These are phyloP conservation scores for Rhodosporidiobolus sp. DNA, from an alignment of 768 basidiomycete species.

Conservation along the genomic window DNA sequence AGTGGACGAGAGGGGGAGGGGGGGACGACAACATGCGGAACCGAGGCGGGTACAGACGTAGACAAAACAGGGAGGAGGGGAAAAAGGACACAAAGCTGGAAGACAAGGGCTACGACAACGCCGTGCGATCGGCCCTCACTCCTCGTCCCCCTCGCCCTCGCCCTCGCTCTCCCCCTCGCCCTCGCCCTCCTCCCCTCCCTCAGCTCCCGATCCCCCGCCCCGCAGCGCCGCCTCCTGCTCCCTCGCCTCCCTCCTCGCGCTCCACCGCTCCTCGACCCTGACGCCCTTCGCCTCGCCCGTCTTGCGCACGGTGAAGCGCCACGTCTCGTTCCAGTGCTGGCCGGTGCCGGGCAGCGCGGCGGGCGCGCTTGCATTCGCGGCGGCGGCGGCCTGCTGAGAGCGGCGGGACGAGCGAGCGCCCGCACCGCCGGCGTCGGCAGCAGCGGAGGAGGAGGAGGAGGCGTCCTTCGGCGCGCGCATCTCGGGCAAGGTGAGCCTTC, in stretches of 20 bases:
- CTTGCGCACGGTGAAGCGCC: constrained; percentile 34
- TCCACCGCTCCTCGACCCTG: constrained; percentile 17
- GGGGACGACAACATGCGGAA: no score
- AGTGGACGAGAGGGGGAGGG: no score
- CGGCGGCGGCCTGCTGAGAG: neutral
- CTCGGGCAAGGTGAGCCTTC: constrained; percentile 28
- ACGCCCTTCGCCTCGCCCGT: constrained; percentile 36
- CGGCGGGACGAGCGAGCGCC: neutral
- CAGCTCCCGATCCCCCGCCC: neutral
- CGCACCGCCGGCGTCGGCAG: neutral
- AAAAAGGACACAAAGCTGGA: no score
- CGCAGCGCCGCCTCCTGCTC: neutral
- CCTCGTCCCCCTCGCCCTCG: neutral
- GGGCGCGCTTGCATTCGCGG: neutral
- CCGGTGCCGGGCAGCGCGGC: neutral
- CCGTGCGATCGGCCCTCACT: neutral
- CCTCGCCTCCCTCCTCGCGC: neutral
- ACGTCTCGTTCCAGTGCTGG: constrained; percentile 27
- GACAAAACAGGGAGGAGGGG: no score
- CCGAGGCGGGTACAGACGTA: no score
- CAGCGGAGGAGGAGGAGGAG: neutral
- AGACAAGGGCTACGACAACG: no score
- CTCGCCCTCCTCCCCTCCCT: neutral
- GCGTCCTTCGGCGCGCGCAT: constrained; percentile 12
- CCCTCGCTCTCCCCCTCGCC: neutral